Conservation (phyloP, 2,329 filamentous ascomycete genomes). For the Fusarium tanahbumbuense region DNA sequence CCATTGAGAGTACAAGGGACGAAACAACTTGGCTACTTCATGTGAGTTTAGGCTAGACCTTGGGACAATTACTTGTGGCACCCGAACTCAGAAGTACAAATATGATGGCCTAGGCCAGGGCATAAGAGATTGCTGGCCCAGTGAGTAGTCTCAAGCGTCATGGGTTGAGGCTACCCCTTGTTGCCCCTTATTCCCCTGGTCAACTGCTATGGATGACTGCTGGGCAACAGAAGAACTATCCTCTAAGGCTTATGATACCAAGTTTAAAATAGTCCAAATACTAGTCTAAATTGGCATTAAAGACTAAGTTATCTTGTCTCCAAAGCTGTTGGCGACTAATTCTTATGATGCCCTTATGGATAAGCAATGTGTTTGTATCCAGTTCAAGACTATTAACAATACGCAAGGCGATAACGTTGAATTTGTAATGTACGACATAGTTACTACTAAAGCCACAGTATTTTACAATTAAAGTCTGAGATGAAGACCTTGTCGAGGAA, state of each 20-base stretch:
- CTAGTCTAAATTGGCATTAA: background rate
- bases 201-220: background rate
- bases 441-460: background rate
- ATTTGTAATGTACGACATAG: background rate
- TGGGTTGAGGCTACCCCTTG: no score
- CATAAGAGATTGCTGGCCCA: no score
- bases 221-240: background rate
- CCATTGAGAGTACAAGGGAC: no score
- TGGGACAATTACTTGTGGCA: no score
- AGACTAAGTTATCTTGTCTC: background rate
- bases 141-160: no score
- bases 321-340: background rate
- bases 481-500: no score
- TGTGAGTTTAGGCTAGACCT: no score
- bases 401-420: background rate
- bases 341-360: background rate
- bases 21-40: no score
- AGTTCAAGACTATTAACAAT: background rate
- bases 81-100: no score
- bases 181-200: no score
- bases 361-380: background rate
- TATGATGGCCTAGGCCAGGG: no score
- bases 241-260: background rate
- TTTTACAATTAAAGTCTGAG: no score
- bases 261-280: background rate